These are phyloP conservation scores for Eucalyptus polyanthemos DNA, from an alignment of 345 rosid genomes.

Conservation along the genomic window DNA sequence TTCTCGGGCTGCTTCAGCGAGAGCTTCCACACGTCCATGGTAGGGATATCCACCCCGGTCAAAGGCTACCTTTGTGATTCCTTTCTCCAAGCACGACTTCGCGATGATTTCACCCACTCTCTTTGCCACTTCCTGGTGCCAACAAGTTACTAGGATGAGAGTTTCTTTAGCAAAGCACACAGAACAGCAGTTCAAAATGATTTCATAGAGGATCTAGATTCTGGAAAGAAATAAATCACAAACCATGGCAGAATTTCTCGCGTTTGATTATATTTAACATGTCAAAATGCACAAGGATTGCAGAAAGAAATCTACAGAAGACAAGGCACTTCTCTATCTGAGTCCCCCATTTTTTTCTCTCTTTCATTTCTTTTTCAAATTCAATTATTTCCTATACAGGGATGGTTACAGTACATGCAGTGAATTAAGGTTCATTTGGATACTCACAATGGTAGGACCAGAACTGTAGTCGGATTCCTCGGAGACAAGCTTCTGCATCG, in stretches of 20 bases:
- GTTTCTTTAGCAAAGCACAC: background rate
- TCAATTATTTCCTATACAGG: background rate
- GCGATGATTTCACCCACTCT: conserved; percentile 79
- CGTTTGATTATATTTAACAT: background rate
- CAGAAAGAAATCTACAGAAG: background rate
- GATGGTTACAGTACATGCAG: background rate
- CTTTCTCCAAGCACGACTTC: conserved; percentile 82
- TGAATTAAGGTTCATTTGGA: background rate
- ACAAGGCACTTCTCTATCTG: background rate
- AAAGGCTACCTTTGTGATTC: conserved; percentile 78
- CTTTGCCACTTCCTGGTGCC: conserved; percentile 77
- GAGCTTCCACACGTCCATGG: conserved; percentile 81
- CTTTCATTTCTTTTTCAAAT: background rate
- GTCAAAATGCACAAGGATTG: background rate
- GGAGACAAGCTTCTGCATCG: conserved; percentile 62
- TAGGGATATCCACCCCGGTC: conserved; percentile 91
- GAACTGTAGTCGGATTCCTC: conserved; percentile 50
- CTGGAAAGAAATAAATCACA: background rate
- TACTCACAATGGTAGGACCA: conserved; percentile 81
- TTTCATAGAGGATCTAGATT: background rate
- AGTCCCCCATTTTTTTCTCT: background rate
- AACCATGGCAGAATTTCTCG: background rate
- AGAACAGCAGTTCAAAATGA: background rate
- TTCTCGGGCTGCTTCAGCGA: conserved; percentile 80
- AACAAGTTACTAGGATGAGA: background rate